Conservation (phyloP, 202 grass and related monocot genomes). For the Digitaria exilis region DNA sequence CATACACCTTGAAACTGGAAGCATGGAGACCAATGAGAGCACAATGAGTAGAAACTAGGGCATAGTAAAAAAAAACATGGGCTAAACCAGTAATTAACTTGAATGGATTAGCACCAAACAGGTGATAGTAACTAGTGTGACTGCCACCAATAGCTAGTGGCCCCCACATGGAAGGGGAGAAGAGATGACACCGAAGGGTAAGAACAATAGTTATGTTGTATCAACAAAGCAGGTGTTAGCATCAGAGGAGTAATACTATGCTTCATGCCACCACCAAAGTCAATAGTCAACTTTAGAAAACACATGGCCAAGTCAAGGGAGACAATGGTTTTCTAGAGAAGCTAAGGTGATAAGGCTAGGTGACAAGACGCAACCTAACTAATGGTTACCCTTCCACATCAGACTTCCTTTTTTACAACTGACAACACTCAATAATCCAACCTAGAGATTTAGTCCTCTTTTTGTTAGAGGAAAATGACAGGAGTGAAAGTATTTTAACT, state of each 20-base stretch:
- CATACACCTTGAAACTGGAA: conserved; percentile 14
- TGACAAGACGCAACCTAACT: not conserved
- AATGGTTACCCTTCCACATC: conserved; percentile 41
- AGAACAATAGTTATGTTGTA: not conserved
- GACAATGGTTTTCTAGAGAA: conserved; percentile 2
- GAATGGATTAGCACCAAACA: conserved; percentile 38
- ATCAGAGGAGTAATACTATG: conserved; percentile 15
- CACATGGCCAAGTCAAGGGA: conserved; percentile 28
- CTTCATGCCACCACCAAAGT: conserved; percentile 13
- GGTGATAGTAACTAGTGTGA: not conserved
- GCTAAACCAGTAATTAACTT: conserved; percentile 6
- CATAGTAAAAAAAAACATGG: conserved; percentile 12
- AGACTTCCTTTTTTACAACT: conserved; percentile 27
- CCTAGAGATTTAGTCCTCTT: conserved; percentile 32
- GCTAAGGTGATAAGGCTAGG: conserved; percentile 33
- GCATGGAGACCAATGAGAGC: not conserved
- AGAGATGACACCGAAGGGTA: not conserved
- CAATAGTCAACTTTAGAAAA: conserved; percentile 48
- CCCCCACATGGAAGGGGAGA: not conserved
- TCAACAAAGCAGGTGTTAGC: conserved; percentile 17
- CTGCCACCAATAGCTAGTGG: conserved; percentile 1
- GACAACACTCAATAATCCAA: conserved; percentile 26
- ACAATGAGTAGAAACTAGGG: not conserved
- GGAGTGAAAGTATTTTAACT: conserved; percentile 20
- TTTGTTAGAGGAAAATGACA: conserved; percentile 48